These are phyloP conservation scores for Geotrichum phurueaensis DNA, from an alignment of 1,139 yeast genomes.

Conservation along the genomic window DNA sequence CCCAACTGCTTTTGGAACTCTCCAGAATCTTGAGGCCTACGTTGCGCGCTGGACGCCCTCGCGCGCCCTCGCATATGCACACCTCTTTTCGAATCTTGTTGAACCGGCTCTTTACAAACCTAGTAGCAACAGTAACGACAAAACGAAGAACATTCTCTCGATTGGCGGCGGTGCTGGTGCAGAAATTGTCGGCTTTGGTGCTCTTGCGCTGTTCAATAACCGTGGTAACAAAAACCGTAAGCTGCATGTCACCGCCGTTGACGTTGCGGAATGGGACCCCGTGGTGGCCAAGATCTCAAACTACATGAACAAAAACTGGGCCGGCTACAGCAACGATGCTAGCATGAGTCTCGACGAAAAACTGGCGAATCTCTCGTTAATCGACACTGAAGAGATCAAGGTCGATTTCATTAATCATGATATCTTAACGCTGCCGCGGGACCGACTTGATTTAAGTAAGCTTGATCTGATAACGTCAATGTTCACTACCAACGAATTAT, in stretches of 20 bases:
- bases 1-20: conserved; percentile 57
- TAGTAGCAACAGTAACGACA: not conserved
- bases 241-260: conserved; percentile 52
- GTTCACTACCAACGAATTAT: conserved; percentile 83
- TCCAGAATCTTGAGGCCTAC: conserved; percentile 65
- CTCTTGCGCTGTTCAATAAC: conserved; percentile 40
- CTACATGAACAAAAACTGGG: conserved; percentile 35
- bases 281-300: conserved; percentile 44
- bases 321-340: conserved; percentile 13
- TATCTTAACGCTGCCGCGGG: conserved; percentile 36
- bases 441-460: conserved; percentile 25
- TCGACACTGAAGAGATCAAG: conserved; percentile 29
- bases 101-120: conserved; percentile 6
- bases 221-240: conserved; percentile 22
- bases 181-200: conserved; percentile 64
- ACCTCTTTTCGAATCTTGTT: conserved; percentile 11
- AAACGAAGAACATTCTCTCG: conserved; percentile 41
- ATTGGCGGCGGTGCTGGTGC: conserved; percentile 92
- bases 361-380: conserved; percentile 15
- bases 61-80: conserved; percentile 54
- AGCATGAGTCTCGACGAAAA: conserved; percentile 22
- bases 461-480: conserved; percentile 55
- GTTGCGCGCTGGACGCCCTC: conserved; percentile 85
- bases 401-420: conserved; percentile 50
- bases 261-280: conserved; percentile 70